Evolutionary conservation across 352 stramenopile genomes (phyloP), one percentile per base, ranked within the genome.

Genomic region (Phytophthora kernoviae): DNA sequence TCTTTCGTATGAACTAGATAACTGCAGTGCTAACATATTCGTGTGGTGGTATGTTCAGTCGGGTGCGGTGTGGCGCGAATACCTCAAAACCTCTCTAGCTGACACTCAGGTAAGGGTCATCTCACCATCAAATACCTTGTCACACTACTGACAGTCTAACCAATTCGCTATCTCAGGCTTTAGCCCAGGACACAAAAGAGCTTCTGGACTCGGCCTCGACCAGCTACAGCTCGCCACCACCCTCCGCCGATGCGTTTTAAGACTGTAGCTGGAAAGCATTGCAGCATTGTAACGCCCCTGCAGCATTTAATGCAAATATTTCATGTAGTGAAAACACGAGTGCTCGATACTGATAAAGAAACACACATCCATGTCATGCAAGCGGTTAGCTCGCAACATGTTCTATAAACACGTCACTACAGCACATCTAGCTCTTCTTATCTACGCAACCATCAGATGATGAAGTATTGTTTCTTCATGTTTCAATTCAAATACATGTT

Each of bases 61-160:
- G 22, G 60, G 70, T 5, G 68, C 62, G 4, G 60, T 84, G n/a
- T 88, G 75, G 78, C 75, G 76, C 17, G 71, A 86, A 18, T 70
- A 79, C 45, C 53, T 83, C 51, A 88, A 81, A 55, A 59, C 68
- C 0, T 74, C 75, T 12, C 46, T 56, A 21, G 45, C 50, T 4
- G 74, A 80, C 40, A 53, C 67, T 32, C 52, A 83, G 48, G 70
- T 79, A 54, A 15, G 40, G 9, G 4, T 47, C 20, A 34, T n/a
- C 41, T 12, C 22, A 18, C 0, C 9, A 15, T 8, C 15, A 11
- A 39, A 41, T 46, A 4, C 30, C 17, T 50, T 30, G n/a, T 26
- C 9, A 53, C 15, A 15, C 24, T 17, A 34, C 5, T 54, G 40
- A 7, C 24, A 30, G 6, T 7, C 32, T 24, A 27, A 30, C n/a